Evolutionary conservation across 2,329 filamentous ascomycete species (phyloP), one percentile per base, ranked within the genome.

Genomic region (Phyllosticta citrichinensis): DNA sequence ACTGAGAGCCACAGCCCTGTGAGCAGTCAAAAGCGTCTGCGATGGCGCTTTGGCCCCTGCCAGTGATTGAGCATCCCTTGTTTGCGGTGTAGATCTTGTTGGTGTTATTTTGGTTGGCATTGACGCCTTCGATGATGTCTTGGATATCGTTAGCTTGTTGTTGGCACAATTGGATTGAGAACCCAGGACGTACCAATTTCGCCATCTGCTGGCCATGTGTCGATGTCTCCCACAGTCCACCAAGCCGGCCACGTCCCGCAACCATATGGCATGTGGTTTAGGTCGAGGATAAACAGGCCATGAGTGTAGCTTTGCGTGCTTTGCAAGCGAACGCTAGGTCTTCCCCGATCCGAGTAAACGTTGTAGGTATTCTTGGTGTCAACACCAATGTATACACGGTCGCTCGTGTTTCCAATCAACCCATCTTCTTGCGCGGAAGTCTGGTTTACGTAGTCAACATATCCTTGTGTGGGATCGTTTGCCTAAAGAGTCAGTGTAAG

Each of bases 361-460:
- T 66, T 80, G 9, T 78, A 78, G 30, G 40, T 50, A 56, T 72
- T 69, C 17, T 64, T 70, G 10, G 66, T 68, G 56, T 75, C 74
- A 12, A 71, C 69, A 24, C 68, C 70, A 30, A 75, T 67, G 30
- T 68, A 64, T 47, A 65, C 60, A 33, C 40, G 62, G 35, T 63
- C 63, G 12, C 20, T 40, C 1, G 58, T 59, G 2, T 62, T 64
- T 2, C 65, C 63, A 64, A 67, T 65, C 47, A 70, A 70, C 52
- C 68, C 69, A 63, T 74, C 72, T 1, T 64, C 62, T n/a, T 62
- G 55, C 2, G 74, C 74, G 1, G 74, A 70, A 0, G 68, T 61
- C 54, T 69, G 66, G 64, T 75, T 71, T 20, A 80, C 76, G 65
- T 77, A 80, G 63, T 73, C 68, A 2, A 75, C 72, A 58, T 68